phyloP scores from a whole-genome alignment of 106 monocot species.

The Posidonia australis region DNA sequence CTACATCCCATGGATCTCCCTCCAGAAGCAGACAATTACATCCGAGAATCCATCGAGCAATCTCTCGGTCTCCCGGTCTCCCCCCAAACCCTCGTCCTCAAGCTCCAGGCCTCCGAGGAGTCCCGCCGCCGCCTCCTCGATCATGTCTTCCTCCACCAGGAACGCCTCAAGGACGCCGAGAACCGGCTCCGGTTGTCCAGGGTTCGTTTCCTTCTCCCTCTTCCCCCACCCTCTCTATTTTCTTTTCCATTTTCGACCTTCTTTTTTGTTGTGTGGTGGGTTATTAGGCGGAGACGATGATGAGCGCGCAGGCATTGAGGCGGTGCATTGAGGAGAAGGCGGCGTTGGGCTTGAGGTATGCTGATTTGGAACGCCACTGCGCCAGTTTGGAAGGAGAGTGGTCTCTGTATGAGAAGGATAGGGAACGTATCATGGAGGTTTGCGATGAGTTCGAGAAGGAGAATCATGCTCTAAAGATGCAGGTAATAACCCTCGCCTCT shows the following conservation, averaged over 20 bases:
- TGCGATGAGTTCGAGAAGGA: conserved; percentile 58
- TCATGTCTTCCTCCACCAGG: conserved; percentile 34
- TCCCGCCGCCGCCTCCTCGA: conserved; percentile 63
- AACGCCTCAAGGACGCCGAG: conserved; percentile 12
- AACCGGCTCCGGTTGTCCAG: conserved; percentile 41
- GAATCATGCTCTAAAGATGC: conserved; percentile 46
- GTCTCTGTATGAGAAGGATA: conserved; percentile 51
- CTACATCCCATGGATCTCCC: conserved; percentile 23
- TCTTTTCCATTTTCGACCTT: not conserved
- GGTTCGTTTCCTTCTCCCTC: conserved; percentile 19
- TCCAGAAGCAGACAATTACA: conserved; percentile 57
- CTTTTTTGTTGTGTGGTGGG: too few species aligned
- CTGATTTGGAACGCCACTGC: conserved; percentile 26
- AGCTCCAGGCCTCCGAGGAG: conserved; percentile 70
- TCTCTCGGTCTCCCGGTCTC: conserved; percentile 66
- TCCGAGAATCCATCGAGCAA: conserved; percentile 56
- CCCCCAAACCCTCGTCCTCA: conserved; percentile 42
- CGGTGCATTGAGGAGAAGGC: conserved; percentile 71
- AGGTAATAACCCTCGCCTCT: too few species aligned
- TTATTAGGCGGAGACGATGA: conserved; percentile 64
- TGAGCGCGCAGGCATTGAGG: conserved; percentile 67
- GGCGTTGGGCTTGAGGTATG: conserved; percentile 17
- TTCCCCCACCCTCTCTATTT: not conserved
- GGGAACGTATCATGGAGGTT: conserved; percentile 51
- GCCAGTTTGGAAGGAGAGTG: conserved; percentile 58